Evolutionary conservation across 345 rosid genomes (phyloP).

Genomic region (Salix viminalis): DNA sequence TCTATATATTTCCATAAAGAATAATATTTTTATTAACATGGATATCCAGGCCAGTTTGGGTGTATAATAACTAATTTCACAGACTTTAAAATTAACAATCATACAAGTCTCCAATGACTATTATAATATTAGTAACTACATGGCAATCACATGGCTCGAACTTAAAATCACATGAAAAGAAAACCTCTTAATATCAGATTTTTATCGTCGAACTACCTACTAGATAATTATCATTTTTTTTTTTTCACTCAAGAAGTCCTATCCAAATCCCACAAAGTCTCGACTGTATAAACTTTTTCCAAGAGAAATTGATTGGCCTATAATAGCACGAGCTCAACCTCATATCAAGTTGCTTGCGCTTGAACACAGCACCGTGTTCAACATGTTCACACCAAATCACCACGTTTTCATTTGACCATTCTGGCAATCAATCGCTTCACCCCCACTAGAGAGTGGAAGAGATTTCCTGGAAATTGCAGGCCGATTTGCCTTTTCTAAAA

Average conservation of each 20-base stretch:
- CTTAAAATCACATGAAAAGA: too few species aligned
- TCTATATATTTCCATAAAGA: too few species aligned
- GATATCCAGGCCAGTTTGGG: accelerated
- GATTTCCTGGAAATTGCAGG: background rate
- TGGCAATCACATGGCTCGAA: accelerated
- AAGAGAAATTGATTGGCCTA: background rate
- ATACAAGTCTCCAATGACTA: accelerated
- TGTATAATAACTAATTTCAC: too few species aligned
- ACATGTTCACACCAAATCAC: background rate
- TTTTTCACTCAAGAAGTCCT: background rate
- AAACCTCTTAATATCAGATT: too few species aligned
- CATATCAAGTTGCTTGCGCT: background rate
- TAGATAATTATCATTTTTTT: too few species aligned
- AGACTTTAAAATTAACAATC: too few species aligned
- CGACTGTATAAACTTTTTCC: background rate
- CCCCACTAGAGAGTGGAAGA: background rate
- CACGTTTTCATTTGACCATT: constrained; percentile 6
- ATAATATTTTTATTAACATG: too few species aligned
- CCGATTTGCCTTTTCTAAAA: background rate
- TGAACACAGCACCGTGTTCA: background rate
- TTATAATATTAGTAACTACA: too few species aligned
- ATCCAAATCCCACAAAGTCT: background rate
- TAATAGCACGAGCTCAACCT: background rate
- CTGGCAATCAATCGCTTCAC: background rate
- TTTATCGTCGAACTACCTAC: too few species aligned